Evolutionary conservation across 805 yeast genomes (phyloP).

Genomic region (Huiozyma sinensis): DNA sequence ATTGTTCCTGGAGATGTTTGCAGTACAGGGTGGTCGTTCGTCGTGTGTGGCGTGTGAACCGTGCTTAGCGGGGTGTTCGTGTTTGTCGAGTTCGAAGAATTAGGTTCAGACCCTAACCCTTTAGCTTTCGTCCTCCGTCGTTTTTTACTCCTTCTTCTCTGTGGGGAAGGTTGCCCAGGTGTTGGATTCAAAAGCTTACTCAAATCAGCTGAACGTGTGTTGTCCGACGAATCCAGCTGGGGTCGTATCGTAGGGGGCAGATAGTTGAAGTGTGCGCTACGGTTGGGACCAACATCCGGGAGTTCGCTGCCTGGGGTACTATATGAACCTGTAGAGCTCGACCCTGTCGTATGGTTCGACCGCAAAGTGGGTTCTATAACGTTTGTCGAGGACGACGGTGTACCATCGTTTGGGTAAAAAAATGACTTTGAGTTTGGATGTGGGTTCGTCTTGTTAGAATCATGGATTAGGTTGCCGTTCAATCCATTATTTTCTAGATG

Average conservation of each 20-base stretch:
- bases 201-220: slow-evolving; percentile 38
- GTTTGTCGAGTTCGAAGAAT: neutral
- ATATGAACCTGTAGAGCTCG: slow-evolving; percentile 14
- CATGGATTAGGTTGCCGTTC: neutral
- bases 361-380: too few species aligned
- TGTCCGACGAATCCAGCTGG: slow-evolving; percentile 47
- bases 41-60: too few species aligned
- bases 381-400: neutral
- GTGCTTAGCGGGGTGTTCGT: neutral
- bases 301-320: slow-evolving; percentile 18
- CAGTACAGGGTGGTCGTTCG: neutral
- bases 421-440: neutral
- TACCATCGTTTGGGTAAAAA: neutral
- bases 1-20: neutral
- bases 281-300: slow-evolving; percentile 40
- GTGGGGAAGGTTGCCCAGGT: neutral
- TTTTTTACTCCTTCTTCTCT: slow-evolving; percentile 2
- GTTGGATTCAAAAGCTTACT: slow-evolving; percentile 34
- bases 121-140: slow-evolving; percentile 5
- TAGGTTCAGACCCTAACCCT: neutral
- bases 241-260: slow-evolving; percentile 69
- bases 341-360: slow-evolving; percentile 1
- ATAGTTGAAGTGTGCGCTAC: slow-evolving; percentile 65
- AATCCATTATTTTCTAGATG: neutral
- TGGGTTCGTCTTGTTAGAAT: neutral